Base-by-base conservation (phyloP, 352 stramenopile genomes). In the Elongisporangium prolatum region DNA sequence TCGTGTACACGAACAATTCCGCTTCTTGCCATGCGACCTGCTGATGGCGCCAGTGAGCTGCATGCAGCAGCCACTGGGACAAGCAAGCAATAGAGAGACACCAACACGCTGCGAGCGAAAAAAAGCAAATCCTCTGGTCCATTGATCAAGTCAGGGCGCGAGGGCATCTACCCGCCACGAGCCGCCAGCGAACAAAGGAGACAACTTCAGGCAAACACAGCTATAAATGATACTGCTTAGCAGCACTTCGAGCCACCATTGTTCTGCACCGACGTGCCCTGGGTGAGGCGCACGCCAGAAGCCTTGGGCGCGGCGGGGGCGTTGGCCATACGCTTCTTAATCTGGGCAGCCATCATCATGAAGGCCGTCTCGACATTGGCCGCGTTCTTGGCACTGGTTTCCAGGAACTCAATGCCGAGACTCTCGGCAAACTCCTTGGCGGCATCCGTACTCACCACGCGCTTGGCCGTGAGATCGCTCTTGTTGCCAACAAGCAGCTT, bases 401-500 rank as follows among this genome's bases (percentile, higher is more conserved):
- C 88, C 52, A 96, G 70, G 64, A 96, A 96, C 65, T 89, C 77
- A 72, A 94, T 95, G 48, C 80, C 85, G 38, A 95, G 59, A 63
- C 85, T 94, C 56, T 95, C 84, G 25, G 88, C 88, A 60, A 96
- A 91, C 68, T 92, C 87, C 74, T 97, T 96, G 21, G 95, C 96
- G 24, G 91, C 82, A 25, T 98, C 93, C 28, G 88, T 97, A 50
- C 91, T 93, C 24, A 99, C 95, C 17, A 97, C 95, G 59, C 88
- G 92, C 73, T 98, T 96, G 68, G 91, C 88, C 56, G 79, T 90
- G 60, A 96, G 69, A 91, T 99, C 97, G 61, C 80, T 98, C 86
- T 99, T 99, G 83, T 99, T 99, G 54, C 96, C 97, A 16, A 99
- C 94, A 28, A 99, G 75, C 34, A 99, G 77, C 80, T 99, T 99